Evolutionary conservation across 2,329 filamentous ascomycete genomes (phyloP), one percentile per base, ranked within the genome.

Genomic region (Fusarium sp.): DNA sequence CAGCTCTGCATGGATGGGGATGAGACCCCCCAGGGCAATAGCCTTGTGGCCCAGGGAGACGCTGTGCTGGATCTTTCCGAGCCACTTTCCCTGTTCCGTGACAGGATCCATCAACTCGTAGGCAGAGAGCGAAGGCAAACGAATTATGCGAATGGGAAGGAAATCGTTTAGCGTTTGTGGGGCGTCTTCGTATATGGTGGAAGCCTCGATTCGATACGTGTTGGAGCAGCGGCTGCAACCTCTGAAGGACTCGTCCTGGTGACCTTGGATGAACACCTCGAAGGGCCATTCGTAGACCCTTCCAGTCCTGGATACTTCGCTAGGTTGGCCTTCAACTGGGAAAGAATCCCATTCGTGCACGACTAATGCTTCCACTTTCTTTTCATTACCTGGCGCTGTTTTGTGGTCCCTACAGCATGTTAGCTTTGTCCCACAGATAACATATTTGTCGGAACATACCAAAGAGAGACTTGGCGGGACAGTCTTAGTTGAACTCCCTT

Each of bases 71-170:
- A 68, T 8, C 9, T 59, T 60, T 14, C 29, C 33, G 0, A 25
- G 5, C 66, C 61, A 68, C 33, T 59, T 50, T 2, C 54, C 65
- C 6, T 68, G 40, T 6, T 27, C 8, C 13, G 61, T 60, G 7
- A 36, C 33, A 6, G 66, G 66, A 18, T 65, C 66, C 52, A 68
- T 50, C 1, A 68, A 36, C 25, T 68, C 66, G 20, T 59, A 68
- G 20, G 52, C 56, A 4, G 66, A 68, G 5, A 59, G 40, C 2
- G 33, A 63, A 16, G 61, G 61, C 5, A 40, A 38, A 1, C 61
- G 60, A 11, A 60, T 60, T 0, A 68, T 60, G 2, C 61, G 66
- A 14, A 68, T 65, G 5, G 61, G 66, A 5, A 42, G 8, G n/a
- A 68, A 56, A 20, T 27, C 25, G 2, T 20, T 13, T 2, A 68